Percentiles rank a stretch among this genome's conserved stretches.
Evolutionary conservation across 2,329 filamentous ascomycete genomes (phyloP).

Genomic region (Dactylonectria macrodidyma): DNA sequence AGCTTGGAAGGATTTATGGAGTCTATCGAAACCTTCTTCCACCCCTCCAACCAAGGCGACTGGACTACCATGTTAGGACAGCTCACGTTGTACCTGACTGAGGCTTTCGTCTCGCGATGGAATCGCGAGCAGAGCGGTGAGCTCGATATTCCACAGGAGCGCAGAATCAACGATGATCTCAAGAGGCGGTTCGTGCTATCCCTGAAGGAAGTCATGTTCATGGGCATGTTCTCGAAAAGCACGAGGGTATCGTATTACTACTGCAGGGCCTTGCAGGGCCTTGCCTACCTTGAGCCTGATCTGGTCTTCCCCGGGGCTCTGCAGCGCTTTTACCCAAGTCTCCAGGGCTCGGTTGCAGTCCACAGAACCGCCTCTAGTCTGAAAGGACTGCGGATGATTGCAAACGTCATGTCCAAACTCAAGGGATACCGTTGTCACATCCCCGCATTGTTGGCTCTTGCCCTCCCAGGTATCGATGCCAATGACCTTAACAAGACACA

Average conservation of each 20-base stretch:
- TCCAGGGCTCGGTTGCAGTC: conserved; percentile 97
- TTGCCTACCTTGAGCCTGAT: conserved; percentile 92
- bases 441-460: conserved; percentile 91
- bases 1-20: conserved; percentile 93
- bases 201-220: conserved; percentile 93
- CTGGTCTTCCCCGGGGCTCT: conserved; percentile 93
- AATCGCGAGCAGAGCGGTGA: conserved; percentile 95
- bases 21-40: conserved; percentile 98
- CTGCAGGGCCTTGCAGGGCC: conserved; percentile 87
- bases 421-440: conserved; percentile 98
- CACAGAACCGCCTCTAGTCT: conserved; percentile 96
- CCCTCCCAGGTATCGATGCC: conserved; percentile 95
- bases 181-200: conserved; percentile 92
- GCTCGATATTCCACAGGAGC: conserved; percentile 85
- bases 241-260: conserved; percentile 93
- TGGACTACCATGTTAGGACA: conserved; percentile 95
- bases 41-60: conserved; percentile 92
- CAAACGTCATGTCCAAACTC: conserved; percentile 89
- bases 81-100: conserved; percentile 90
- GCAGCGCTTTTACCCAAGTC: conserved; percentile 95
- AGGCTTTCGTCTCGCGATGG: conserved; percentile 98
- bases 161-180: conserved; percentile 82
- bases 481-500: conserved; percentile 98
- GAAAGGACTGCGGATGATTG: conserved; percentile 91
- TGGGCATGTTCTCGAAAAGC: conserved; percentile 98